Evolutionary conservation across 805 yeast species (phyloP), one percentile per base, ranked within the genome.

Genomic region (Pichia nanzhaoensis): DNA sequence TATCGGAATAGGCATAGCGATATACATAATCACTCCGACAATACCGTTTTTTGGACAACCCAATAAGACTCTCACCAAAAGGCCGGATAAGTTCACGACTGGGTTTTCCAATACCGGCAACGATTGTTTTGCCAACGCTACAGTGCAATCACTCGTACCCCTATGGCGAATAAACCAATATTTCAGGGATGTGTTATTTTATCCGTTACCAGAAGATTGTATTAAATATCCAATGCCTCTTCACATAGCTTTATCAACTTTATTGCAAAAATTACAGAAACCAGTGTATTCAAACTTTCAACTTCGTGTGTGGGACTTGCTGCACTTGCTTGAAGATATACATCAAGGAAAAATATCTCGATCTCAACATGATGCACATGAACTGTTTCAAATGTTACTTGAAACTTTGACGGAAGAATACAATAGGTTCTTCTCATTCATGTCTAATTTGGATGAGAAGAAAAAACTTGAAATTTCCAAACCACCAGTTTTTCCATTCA

Each of bases 341-440:
- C 84, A 82, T 64, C 75, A 80, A 45, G 80, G 90, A 3, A 78
- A 77, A 51, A 81, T 93, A 22, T 81, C 95, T 2, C 68, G 84
- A 31, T 77, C 77, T 38, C 99, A 93, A 61, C 95, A 91, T 57
- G 99, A 91, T 66, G 96, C 98, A 0, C 97, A 93, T 55, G 99
- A 91, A 57, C 70, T 93, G 51, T 75, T 91, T 27, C 95, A 88
- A 59, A 64, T 87, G 42, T 71, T 90, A 18, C 66, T 91, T 19
- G 95, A 90, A 55, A 81, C 91, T 0, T 67, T 93, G 41, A 80
- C 83, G 41, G 73, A 71, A 44, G 97, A 91, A 58, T 71, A 75
- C 52, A 28, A 34, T 2, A 10, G 20, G n/a, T 38, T 42, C 12
- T 28, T 40, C 17, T 55, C 67, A 16, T 40, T 40, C 27, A 74